A percentile compares a stretch with the other conserved stretches of the same genome.
These are phyloP conservation scores for Amaranthus cruentus DNA, from an alignment of 148 eudicot species.

Conservation along the genomic window DNA sequence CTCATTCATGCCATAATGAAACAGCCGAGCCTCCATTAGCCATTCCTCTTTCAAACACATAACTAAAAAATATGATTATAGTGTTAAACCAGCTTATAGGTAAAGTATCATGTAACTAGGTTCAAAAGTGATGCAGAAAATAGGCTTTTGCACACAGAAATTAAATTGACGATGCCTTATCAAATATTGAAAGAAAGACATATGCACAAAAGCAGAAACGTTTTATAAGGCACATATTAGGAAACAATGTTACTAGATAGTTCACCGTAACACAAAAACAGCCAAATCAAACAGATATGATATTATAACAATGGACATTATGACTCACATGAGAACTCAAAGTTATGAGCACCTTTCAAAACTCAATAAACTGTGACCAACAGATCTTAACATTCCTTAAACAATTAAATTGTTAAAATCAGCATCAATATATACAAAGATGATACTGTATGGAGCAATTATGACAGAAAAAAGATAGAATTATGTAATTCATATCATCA, in stretches of 20 bases:
- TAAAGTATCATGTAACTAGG: no score
- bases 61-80: background rate
- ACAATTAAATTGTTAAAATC: background rate
- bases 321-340: background rate
- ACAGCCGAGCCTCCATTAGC: background rate
- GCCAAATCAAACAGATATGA: background rate
- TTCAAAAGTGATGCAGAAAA: no score
- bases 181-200: no score
- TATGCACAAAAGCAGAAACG: no score
- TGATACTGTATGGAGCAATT: background rate
- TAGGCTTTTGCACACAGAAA: no score
- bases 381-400: no score
- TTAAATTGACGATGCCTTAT: no score
- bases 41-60: background rate
- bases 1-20: background rate
- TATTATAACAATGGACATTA: background rate
- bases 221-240: background rate
- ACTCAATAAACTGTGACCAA: no score
- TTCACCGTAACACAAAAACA: background rate
- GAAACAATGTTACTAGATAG: background rate
- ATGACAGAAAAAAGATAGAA: background rate
- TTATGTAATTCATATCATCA: no score
- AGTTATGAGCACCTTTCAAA: no score
- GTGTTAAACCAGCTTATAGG: no score
- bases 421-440: background rate